Percentiles rank a stretch among this genome's conserved stretches.
Evolutionary conservation across 495 filamentous ascomycete genomes (phyloP).

Genomic region (Diplogelasinospora grovesii): DNA sequence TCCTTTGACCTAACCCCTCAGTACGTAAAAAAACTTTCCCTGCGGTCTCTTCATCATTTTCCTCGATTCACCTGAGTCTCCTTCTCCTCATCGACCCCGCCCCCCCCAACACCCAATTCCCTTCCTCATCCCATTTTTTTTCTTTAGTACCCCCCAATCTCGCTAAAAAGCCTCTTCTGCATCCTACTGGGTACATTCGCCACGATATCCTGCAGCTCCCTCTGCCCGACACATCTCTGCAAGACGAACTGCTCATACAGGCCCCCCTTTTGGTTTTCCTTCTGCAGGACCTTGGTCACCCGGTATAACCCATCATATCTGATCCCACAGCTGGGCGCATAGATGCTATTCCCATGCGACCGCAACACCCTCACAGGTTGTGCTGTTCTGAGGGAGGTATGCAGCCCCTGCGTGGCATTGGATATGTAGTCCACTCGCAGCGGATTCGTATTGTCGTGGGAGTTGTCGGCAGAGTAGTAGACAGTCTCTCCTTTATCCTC

Average conservation of each 20-base stretch:
- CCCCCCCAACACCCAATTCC: too few species aligned
- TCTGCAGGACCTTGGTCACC: constrained; percentile 18
- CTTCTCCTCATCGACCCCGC: too few species aligned
- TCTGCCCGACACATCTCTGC: constrained; percentile 24
- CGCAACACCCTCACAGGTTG: constrained; percentile 45
- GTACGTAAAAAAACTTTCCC: too few species aligned
- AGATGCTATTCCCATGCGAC: constrained; percentile 10
- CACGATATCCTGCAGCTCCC: neutral
- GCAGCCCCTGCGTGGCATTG: constrained; percentile 30
- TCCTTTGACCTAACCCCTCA: too few species aligned
- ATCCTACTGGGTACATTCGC: too few species aligned
- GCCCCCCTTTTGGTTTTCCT: constrained; percentile 15
- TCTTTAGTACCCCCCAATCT: too few species aligned
- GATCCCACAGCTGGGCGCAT: constrained; percentile 35
- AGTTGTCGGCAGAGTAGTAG: constrained; percentile 42
- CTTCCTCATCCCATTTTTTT: too few species aligned
- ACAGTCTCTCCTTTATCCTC: constrained; percentile 37
- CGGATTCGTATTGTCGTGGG: constrained; percentile 20
- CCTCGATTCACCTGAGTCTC: too few species aligned
- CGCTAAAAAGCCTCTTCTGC: too few species aligned
- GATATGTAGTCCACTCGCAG: constrained; percentile 12
- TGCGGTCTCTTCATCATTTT: too few species aligned
- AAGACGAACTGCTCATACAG: constrained; percentile 41
- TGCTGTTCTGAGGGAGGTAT: constrained; percentile 16
- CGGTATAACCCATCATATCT: constrained; percentile 49